These are phyloP conservation scores for Cyberlindnera xishuangbannaensis DNA, from an alignment of 805 yeast genomes.

Conservation along the genomic window DNA sequence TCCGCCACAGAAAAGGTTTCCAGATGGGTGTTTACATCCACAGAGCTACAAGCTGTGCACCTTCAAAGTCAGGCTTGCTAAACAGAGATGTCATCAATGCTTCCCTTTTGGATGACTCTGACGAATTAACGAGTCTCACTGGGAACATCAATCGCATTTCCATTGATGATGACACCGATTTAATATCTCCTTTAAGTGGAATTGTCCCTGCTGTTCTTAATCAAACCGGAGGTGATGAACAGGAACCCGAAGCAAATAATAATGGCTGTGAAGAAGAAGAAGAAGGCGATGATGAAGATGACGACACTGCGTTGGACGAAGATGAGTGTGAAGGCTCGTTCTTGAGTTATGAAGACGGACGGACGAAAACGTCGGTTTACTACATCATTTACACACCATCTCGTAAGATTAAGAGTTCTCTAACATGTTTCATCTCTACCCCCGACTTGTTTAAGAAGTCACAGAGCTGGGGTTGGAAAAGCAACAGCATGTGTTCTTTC, in stretches of 20 bases:
- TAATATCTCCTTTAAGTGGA: too few relatives aligned
- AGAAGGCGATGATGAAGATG: slow-evolving; percentile 17
- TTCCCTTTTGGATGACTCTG: slow-evolving; percentile 2
- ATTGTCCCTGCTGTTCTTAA: too few relatives aligned
- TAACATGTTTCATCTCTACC: slow-evolving; percentile 50
- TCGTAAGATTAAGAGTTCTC: slow-evolving; percentile 36
- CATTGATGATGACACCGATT: slow-evolving; percentile 4
- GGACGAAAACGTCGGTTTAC: slow-evolving; percentile 41
- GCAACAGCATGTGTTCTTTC: slow-evolving; percentile 47
- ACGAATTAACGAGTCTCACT: slow-evolving; percentile 8
- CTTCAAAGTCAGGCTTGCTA: slow-evolving; percentile 34
- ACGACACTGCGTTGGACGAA: slow-evolving; percentile 15
- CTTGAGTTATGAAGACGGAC: slow-evolving; percentile 40
- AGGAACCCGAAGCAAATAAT: too few relatives aligned
- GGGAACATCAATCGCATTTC: slow-evolving; percentile 9
- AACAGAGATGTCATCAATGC: slow-evolving; percentile 32
- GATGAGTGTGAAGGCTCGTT: slow-evolving; percentile 23
- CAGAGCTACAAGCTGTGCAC: slow-evolving; percentile 36
- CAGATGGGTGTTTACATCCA: slow-evolving; percentile 55
- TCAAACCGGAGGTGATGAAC: too few relatives aligned
- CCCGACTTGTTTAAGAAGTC: slow-evolving; percentile 47
- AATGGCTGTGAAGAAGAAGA: slow-evolving; percentile 18
- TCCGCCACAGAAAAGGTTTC: slow-evolving; percentile 34
- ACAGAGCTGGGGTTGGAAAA: slow-evolving; percentile 62
- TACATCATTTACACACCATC: slow-evolving; percentile 53